Evolutionary conservation across 2,329 filamentous ascomycete species (phyloP).

Genomic region (Fusarium sp.): DNA sequence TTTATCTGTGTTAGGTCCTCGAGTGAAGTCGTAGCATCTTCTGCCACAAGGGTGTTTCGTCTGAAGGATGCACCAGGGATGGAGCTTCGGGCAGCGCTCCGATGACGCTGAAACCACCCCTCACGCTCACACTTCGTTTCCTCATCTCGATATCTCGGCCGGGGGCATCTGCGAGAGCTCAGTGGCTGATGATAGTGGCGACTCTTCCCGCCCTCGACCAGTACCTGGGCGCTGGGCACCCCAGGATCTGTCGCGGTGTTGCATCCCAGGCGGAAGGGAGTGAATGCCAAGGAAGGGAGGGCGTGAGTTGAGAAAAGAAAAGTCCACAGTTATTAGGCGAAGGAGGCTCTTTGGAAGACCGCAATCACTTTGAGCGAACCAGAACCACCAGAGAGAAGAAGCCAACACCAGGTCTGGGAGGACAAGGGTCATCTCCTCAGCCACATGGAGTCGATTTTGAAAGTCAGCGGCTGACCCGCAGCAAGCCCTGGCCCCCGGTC

Average conservation of each 20-base stretch:
- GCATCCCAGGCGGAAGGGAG: constrained; percentile 22
- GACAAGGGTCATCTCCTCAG: neutral
- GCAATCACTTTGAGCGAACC: neutral
- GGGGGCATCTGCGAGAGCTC: neutral
- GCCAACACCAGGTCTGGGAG: neutral
- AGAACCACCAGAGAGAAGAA: neutral
- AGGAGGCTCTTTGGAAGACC: constrained; percentile 3
- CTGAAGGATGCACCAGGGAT: neutral
- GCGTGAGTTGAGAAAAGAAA: constrained; percentile 11
- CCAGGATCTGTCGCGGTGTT: constrained; percentile 15
- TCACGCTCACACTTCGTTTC: neutral
- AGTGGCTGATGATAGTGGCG: constrained; percentile 1
- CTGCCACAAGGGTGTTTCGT: neutral
- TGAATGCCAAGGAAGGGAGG: constrained; percentile 19
- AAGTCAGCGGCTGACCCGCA: constrained; percentile 33
- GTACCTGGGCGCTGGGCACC: neutral
- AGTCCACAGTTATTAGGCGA: neutral
- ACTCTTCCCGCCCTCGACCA: constrained; percentile 6
- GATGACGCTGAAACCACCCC: neutral
- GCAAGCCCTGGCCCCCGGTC: neutral
- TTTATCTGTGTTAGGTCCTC: neutral
- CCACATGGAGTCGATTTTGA: constrained; percentile 9
- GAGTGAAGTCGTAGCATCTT: neutral
- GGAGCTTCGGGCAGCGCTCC: constrained; percentile 10
- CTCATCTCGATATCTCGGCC: constrained; percentile 13